These are phyloP conservation scores for Penicillium nordicum DNA, from an alignment of 2,329 filamentous ascomycete species.

Conservation along the genomic window DNA sequence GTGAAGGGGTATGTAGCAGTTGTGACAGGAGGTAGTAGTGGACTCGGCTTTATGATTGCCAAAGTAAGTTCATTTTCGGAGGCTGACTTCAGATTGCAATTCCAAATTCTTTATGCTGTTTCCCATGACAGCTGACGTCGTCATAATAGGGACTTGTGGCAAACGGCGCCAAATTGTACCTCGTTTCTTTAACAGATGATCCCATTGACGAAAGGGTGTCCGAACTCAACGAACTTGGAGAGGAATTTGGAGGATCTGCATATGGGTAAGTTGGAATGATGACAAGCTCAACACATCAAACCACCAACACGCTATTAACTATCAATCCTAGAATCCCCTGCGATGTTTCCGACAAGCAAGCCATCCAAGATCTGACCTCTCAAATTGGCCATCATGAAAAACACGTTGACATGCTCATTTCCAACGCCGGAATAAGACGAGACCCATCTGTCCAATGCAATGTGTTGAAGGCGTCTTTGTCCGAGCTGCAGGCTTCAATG, in stretches of 20 bases:
- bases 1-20: constrained; percentile 45
- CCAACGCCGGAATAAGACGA: constrained; percentile 50
- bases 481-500: constrained; percentile 47
- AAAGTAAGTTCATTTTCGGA: constrained; percentile 28
- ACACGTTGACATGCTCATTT: constrained; percentile 49
- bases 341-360: constrained; percentile 44
- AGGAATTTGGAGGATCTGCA: constrained; percentile 36
- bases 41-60: constrained; percentile 48
- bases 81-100: background rate
- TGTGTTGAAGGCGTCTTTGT: constrained; percentile 42
- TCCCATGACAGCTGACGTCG: background rate
- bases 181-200: constrained; percentile 43
- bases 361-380: constrained; percentile 35
- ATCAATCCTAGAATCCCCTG: constrained; percentile 15
- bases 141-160: constrained; percentile 39
- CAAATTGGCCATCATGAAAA: constrained; percentile 35
- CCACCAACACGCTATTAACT: background rate
- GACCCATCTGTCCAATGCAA: constrained; percentile 46
- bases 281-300: background rate
- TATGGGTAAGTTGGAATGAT: constrained; percentile 31
- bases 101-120: background rate
- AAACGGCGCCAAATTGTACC: constrained; percentile 49
- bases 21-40: constrained; percentile 46
- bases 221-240: constrained; percentile 42
- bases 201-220: constrained; percentile 39